These are phyloP conservation scores for Cryphonectria parasitica DNA, from an alignment of 2,329 filamentous ascomycete species.

Conservation along the genomic window DNA sequence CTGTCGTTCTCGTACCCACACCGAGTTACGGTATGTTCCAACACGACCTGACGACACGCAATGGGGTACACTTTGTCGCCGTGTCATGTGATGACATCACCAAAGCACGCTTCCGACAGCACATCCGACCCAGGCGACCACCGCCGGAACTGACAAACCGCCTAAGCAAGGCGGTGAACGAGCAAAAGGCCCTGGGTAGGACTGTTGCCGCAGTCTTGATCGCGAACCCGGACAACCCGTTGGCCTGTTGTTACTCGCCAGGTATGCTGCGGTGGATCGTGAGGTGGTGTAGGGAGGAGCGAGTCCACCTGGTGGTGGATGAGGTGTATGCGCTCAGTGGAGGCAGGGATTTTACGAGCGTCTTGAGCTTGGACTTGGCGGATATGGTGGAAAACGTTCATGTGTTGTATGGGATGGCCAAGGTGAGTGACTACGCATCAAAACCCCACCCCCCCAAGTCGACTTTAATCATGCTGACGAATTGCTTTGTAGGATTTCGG, in stretches of 20 bases:
- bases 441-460: neutral
- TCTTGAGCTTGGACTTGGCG: constrained; percentile 21
- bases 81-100: constrained; percentile 27
- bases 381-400: constrained; percentile 24
- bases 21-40: constrained; percentile 27
- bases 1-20: constrained; percentile 22
- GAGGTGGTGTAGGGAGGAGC: constrained; percentile 22
- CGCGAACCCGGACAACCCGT: constrained; percentile 27
- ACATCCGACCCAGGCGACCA: constrained; percentile 23
- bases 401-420: constrained; percentile 21
- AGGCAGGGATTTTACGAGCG: constrained; percentile 17
- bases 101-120: constrained; percentile 23
- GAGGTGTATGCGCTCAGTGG: constrained; percentile 28
- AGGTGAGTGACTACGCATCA: neutral
- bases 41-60: constrained; percentile 24
- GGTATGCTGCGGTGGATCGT: constrained; percentile 22
- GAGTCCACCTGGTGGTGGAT: constrained; percentile 26
- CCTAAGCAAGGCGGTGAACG: constrained; percentile 13
- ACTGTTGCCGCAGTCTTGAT: constrained; percentile 24
- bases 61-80: constrained; percentile 21
- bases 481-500: constrained; percentile 20
- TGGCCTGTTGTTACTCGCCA: constrained; percentile 21
- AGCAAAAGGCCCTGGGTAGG: constrained; percentile 23
- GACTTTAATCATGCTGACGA: neutral
- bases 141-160: constrained; percentile 23